Evolutionary conservation across 2,329 filamentous ascomycete genomes (phyloP), one percentile per base, ranked within the genome.

Genomic region (Xylaria sp.): DNA sequence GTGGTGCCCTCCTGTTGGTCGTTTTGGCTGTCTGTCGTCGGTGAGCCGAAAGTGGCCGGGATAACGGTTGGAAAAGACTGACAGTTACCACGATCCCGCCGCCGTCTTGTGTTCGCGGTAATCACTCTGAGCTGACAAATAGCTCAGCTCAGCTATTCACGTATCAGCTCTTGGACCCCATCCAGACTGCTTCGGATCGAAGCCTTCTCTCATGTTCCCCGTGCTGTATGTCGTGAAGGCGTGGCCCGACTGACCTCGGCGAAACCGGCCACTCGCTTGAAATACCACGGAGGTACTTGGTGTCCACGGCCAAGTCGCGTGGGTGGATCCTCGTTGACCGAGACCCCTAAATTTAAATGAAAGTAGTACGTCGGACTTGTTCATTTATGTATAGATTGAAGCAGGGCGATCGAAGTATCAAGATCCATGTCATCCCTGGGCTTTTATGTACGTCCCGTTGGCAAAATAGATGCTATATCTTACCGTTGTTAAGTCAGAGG

Each of bases 91-190:
- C 39, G 11, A 29, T 44, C 29, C 29, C 9, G 42, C 29, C 9
- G 42, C 22, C 17, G 39, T 50, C 11, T 48, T 13, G 20, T 38
- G 7, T 22, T 39, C 17, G 29, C 41, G 49, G 38, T 41, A n/a
- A 11, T 43, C 48, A 17, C 50, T 37, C 20, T n/a, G 22, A 48
- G 49, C 56, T 56, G 41, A 57, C 47, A 20, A 49, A 34, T 26
- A 9, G 13, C 20, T 39, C 21, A 20, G 24, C 11, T 20, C 39
- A 45, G 16, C 17, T 20, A 42, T 46, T 22, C 26, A 18, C 49
- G 48, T 41, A 26, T 38, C 44, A 26, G 43, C 48, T 22, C 43
- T n/a, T 17, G 17, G 42, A 54, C 44, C 41, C 34, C n/a, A 38
- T 11, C 7, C 41, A 39, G 24, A 2, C 19, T 45, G 29, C 43